Evolutionary conservation across 257 asterid genomes (phyloP).

Genomic region (Nicotiana knightiana): DNA sequence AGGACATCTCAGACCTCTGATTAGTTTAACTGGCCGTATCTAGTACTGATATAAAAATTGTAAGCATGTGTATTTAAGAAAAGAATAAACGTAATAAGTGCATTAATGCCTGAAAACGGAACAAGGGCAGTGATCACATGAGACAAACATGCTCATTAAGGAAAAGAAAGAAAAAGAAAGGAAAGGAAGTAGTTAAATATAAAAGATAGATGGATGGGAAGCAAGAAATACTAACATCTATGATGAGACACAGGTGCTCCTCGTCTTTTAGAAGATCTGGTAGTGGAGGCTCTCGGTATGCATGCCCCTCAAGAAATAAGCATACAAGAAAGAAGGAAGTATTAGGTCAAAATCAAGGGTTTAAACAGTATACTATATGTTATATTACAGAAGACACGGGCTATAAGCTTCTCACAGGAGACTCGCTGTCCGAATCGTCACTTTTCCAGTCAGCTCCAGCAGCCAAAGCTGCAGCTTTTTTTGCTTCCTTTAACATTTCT

Average conservation of each 20-base stretch:
- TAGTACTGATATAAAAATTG: background rate
- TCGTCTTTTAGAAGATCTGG: slow-evolving; percentile 68
- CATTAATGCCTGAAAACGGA: background rate
- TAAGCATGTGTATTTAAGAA: background rate
- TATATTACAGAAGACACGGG: background rate
- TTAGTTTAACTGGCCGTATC: background rate
- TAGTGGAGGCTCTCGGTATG: slow-evolving; percentile 54
- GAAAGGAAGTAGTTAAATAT: background rate
- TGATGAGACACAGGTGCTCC: slow-evolving; percentile 49
- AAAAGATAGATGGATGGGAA: background rate
- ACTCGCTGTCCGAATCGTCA: slow-evolving; percentile 75
- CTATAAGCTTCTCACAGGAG: slow-evolving; percentile 43
- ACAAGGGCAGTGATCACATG: background rate
- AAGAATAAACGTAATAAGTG: background rate
- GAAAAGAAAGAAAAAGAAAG: background rate
- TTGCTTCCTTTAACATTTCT: slow-evolving; percentile 45
- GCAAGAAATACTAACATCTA: slow-evolving; percentile 50
- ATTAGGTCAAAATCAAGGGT: background rate
- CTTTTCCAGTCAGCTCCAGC: slow-evolving; percentile 78
- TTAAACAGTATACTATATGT: background rate
- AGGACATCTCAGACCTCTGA: background rate
- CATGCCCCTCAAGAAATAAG: slow-evolving; percentile 26
- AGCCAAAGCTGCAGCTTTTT: slow-evolving; percentile 73
- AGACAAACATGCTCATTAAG: background rate
- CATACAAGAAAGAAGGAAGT: slow-evolving; percentile 11